Conservation (phyloP, 768 basidiomycete species). For the Gymnopilus dilepis region DNA sequence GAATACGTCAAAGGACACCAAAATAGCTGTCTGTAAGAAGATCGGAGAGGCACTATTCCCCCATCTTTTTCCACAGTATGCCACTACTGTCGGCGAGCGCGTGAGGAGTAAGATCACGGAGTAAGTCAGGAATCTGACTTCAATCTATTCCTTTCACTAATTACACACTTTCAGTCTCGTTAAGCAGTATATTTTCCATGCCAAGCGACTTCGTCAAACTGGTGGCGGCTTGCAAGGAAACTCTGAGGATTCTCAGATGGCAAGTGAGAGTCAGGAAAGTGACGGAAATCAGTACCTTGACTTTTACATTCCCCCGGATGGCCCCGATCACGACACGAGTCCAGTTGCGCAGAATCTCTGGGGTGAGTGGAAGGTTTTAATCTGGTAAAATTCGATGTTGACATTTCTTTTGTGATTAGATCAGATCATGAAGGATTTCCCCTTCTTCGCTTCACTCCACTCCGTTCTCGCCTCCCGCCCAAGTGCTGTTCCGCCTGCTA, state of each 20-base stretch:
- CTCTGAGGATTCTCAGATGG: background rate
- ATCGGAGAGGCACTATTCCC: background rate
- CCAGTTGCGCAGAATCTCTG: conserved; percentile 28
- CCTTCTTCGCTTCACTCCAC: conserved; percentile 22
- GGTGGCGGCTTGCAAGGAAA: conserved; percentile 23
- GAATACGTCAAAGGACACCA: background rate
- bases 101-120: background rate
- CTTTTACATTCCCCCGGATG: conserved; percentile 22
- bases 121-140: background rate
- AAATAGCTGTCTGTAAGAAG: background rate
- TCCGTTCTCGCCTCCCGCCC: conserved; percentile 26
- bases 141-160: background rate
- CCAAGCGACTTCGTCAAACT: conserved; percentile 22
- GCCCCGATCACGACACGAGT: conserved; percentile 25
- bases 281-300: background rate
- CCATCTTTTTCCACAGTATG: background rate
- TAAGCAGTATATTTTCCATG: conserved; percentile 19
- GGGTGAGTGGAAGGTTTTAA: conserved; percentile 21
- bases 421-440: conserved; percentile 25
- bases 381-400: background rate
- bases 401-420: conserved; percentile 14
- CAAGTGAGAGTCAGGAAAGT: background rate
- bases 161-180: conserved; percentile 15
- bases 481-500: conserved; percentile 30
- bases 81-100: background rate